Evolutionary conservation across 139 green algal species (phyloP).

Genomic region (Gonium pectorale): DNA sequence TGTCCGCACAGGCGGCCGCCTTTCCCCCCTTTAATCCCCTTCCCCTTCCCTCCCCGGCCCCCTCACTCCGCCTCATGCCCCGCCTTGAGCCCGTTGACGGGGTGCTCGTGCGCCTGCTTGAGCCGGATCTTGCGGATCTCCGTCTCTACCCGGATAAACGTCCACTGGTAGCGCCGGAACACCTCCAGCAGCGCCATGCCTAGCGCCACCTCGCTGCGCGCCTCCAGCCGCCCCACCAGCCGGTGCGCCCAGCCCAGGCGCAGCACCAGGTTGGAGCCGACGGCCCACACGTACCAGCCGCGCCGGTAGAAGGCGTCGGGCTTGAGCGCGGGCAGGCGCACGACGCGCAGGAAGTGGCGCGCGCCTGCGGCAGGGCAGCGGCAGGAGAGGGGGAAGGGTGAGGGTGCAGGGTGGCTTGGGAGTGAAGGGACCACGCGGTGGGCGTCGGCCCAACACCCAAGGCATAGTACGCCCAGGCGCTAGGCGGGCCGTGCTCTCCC

Average conservation of each 20-base stretch:
- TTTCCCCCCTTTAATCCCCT: no score
- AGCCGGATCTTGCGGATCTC: conserved; percentile 82
- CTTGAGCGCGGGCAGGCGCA: conserved; percentile 38
- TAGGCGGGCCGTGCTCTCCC: no score
- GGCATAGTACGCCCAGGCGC: no score
- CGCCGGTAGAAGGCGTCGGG: conserved; percentile 28
- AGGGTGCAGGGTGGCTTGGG: not conserved
- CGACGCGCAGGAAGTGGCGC: not conserved
- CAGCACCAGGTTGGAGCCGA: conserved; percentile 85
- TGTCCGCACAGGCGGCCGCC: no score
- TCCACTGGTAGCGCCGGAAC: conserved; percentile 89
- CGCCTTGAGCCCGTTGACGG: not conserved
- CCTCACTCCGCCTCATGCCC: no score
- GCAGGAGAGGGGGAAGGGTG: no score
- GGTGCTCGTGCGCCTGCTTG: conserved; percentile 3
- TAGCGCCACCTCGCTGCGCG: conserved; percentile 59
- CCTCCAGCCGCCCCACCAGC: conserved; percentile 52
- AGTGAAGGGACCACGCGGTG: no score
- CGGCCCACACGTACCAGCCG: conserved; percentile 77
- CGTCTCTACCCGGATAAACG: conserved; percentile 91
- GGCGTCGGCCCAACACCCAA: no score
- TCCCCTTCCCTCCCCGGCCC: no score
- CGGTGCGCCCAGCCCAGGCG: conserved; percentile 83
- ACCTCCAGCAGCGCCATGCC: conserved; percentile 74
- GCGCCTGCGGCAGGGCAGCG: not conserved